Conservation (phyloP, 1,139 yeast species). For the Debaryomyces fabryi region DNA sequence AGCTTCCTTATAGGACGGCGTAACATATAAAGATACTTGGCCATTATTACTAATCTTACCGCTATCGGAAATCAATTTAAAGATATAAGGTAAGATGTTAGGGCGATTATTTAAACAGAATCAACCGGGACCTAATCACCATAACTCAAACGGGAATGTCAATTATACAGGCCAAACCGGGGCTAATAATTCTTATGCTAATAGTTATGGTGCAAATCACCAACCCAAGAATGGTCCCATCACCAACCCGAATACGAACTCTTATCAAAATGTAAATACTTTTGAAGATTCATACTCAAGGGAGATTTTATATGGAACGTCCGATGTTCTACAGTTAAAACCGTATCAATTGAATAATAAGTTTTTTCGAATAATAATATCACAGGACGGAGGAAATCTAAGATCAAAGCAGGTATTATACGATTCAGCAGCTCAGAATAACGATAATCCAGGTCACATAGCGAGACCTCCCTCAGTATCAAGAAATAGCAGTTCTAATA, state of each 20-base stretch:
- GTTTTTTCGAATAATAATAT: slow-evolving; percentile 46
- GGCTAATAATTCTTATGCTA: background rate
- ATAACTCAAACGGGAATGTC: background rate
- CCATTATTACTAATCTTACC: background rate
- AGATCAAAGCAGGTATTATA: slow-evolving; percentile 51
- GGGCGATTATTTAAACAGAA: slow-evolving; percentile 33
- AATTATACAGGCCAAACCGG: background rate
- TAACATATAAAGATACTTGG: background rate
- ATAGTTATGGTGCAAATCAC: background rate
- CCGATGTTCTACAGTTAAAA: slow-evolving; percentile 30
- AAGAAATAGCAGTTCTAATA: background rate
- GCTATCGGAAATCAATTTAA: background rate
- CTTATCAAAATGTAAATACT: slow-evolving; percentile 19
- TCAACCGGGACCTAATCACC: background rate
- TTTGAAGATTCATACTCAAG: slow-evolving; percentile 48
- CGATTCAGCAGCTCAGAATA: slow-evolving; percentile 41
- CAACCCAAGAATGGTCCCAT: background rate
- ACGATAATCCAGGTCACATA: background rate
- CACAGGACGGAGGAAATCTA: slow-evolving; percentile 57
- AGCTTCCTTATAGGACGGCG: slow-evolving; percentile 3
- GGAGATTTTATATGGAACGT: slow-evolving; percentile 47
- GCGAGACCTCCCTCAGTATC: background rate
- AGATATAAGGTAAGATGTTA: slow-evolving; percentile 21
- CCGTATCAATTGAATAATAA: slow-evolving; percentile 37
- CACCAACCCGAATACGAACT: slow-evolving; percentile 14